phyloP scores from a whole-genome alignment of 1,284 basidiomycete genomes.

The Phylloboletellus chloephorus region DNA sequence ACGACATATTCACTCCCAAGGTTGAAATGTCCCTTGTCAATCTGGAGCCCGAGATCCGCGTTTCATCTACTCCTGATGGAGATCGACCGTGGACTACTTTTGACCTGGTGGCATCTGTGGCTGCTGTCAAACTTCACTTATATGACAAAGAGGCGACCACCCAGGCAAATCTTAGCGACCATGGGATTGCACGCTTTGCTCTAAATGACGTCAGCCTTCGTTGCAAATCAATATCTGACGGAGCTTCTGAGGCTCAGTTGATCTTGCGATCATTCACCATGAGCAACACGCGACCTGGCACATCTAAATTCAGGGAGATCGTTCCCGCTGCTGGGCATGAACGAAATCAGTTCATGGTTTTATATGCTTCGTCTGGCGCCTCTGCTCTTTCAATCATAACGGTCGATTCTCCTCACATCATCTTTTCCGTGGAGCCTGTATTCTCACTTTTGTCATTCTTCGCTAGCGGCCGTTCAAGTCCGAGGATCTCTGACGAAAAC shows the following conservation, averaged over 20 bases:
- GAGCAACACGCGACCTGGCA: constrained; percentile 80
- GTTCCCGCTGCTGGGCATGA: constrained; percentile 88
- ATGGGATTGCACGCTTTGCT: constrained; percentile 84
- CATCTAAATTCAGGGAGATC: constrained; percentile 89
- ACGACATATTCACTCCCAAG: constrained; percentile 6
- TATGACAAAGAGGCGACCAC: constrained; percentile 69
- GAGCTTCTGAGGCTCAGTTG: constrained; percentile 82
- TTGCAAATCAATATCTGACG: constrained; percentile 81
- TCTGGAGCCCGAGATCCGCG: constrained; percentile 55
- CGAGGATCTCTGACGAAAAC: constrained; percentile 20
- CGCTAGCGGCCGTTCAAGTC: constrained; percentile 51
- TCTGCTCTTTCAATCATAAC: constrained; percentile 78
- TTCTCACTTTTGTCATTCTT: constrained; percentile 88
- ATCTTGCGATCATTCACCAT: constrained; percentile 89
- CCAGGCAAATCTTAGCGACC: constrained; percentile 61
- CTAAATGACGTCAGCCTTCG: constrained; percentile 78
- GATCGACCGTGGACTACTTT: constrained; percentile 55
- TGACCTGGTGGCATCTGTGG: constrained; percentile 75
- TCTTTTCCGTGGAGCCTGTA: constrained; percentile 91
- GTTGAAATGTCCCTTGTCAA: constrained; percentile 30
- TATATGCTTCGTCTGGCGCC: constrained; percentile 76
- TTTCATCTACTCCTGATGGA: constrained; percentile 23
- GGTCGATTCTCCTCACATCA: constrained; percentile 89
- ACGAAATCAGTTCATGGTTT: constrained; percentile 92
- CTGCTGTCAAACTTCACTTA: constrained; percentile 84